Conservation (phyloP, 805 yeast genomes). For the Candida sphagnicola region DNA sequence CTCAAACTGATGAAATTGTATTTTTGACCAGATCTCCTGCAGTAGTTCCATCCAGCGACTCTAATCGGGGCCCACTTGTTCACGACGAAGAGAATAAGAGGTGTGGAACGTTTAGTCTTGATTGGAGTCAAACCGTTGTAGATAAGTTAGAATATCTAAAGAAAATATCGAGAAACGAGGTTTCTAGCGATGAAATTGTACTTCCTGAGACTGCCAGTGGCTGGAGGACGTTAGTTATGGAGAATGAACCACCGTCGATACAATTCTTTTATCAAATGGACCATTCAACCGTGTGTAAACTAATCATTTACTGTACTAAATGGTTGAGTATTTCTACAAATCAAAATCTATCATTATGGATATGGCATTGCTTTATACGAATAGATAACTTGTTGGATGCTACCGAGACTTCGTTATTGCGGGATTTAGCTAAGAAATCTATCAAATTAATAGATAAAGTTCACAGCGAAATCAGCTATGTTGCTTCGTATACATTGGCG, state of each 20-base stretch:
- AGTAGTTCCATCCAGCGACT: too few relatives aligned
- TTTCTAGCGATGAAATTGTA: not conserved
- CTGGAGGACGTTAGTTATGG: slow-evolving; percentile 30
- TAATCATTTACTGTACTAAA: slow-evolving; percentile 30
- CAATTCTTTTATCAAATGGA: slow-evolving; percentile 20
- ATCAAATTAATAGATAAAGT: slow-evolving; percentile 17
- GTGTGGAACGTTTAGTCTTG: not conserved
- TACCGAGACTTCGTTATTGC: slow-evolving; percentile 28
- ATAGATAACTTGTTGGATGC: slow-evolving; percentile 32
- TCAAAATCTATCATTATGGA: slow-evolving; percentile 29
- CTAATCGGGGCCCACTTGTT: too few relatives aligned
- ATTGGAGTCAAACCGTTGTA: slow-evolving; percentile 9
- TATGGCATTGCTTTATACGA: slow-evolving; percentile 29
- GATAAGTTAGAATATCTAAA: slow-evolving; percentile 8
- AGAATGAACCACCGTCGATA: slow-evolving; percentile 25
- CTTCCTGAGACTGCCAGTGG: slow-evolving; percentile 22
- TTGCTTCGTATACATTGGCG: slow-evolving; percentile 22
- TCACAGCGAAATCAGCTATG: slow-evolving; percentile 5
- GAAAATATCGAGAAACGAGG: not conserved
- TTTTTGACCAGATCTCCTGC: too few relatives aligned
- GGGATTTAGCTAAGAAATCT: slow-evolving; percentile 39
- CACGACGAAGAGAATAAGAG: too few relatives aligned
- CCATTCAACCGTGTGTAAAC: slow-evolving; percentile 29
- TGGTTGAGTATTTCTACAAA: slow-evolving; percentile 33
- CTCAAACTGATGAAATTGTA: slow-evolving; percentile 19